Evolutionary conservation across 768 basidiomycete genomes (phyloP).

Genomic region (Tulasnella sp.): DNA sequence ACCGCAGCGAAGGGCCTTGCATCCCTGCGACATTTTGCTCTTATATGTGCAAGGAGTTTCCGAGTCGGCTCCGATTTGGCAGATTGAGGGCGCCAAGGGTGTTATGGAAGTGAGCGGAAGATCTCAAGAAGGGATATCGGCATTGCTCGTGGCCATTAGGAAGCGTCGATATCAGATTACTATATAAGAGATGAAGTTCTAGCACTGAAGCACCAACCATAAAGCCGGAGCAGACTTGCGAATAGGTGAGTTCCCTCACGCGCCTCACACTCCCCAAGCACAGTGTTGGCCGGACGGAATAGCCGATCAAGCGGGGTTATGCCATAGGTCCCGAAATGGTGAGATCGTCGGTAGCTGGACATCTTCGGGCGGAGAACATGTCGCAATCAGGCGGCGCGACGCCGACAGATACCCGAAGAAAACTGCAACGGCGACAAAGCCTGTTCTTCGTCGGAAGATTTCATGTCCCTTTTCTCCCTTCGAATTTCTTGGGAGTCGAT

Average conservation of each 20-base stretch:
- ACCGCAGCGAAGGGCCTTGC: not conserved
- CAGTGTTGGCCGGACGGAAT: not conserved
- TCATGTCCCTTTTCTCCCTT: not conserved
- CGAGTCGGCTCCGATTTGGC: conserved; percentile 13
- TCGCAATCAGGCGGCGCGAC: conserved; percentile 10
- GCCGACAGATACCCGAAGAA: conserved; percentile 28
- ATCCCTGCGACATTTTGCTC: conserved; percentile 5
- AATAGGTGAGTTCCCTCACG: conserved; percentile 8
- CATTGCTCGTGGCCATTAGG: not conserved
- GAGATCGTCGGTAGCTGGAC: conserved; percentile 17
- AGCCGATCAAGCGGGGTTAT: conserved; percentile 1
- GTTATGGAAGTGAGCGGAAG: conserved; percentile 6
- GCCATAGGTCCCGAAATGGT: not conserved
- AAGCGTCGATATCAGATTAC: not conserved
- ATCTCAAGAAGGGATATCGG: not conserved
- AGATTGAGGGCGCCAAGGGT: conserved; percentile 10
- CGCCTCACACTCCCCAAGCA: not conserved
- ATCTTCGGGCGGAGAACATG: conserved; percentile 10
- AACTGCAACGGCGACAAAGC: not conserved
- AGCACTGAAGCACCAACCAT: not conserved
- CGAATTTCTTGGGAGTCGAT: not conserved
- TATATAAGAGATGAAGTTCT: conserved; percentile 2
- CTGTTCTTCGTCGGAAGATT: conserved; percentile 16
- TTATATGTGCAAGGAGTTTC: not conserved
- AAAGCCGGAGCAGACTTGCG: not conserved